Percentiles rank a stretch among this genome's conserved stretches.
phyloP scores from a whole-genome alignment of 1,284 basidiomycete genomes.

The Ustilago curta region DNA sequence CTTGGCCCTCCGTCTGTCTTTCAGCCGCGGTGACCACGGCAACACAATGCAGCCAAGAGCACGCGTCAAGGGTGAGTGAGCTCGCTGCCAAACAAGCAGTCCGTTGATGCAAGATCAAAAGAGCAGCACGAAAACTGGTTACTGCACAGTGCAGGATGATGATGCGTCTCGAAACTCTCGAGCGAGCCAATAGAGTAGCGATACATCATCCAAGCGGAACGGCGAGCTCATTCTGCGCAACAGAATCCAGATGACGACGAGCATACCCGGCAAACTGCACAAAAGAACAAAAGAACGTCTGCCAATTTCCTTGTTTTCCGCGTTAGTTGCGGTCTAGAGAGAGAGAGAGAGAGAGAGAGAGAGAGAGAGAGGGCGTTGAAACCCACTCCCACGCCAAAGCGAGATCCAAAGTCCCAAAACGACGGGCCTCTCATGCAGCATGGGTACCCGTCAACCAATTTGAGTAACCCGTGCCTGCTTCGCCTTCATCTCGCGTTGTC shows the following conservation, averaged over 20 bases:
- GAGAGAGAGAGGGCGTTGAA: too few species aligned
- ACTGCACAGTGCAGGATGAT: neutral
- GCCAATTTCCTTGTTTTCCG: neutral
- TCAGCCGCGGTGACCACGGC: too few species aligned
- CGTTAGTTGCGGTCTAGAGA: too few species aligned
- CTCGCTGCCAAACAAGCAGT: neutral
- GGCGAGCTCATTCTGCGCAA: too few species aligned
- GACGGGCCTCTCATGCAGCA: slow-evolving; percentile 6
- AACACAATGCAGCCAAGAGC: neutral
- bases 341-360: too few species aligned
- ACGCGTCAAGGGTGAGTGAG: neutral
- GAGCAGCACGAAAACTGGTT: neutral
- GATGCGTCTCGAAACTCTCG: neutral
- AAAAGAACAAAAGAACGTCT: slow-evolving; percentile 6
- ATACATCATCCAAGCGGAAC: neutral
- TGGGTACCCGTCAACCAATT: neutral
- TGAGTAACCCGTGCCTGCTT: neutral
- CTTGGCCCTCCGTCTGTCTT: neutral
- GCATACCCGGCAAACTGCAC: neutral
- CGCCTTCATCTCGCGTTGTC: too few species aligned
- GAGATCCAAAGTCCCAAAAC: neutral
- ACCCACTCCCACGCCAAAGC: too few species aligned
- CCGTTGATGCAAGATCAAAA: too few species aligned
- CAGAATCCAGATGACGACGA: neutral
- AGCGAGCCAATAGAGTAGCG: slow-evolving; percentile 8